Evolutionary conservation across 495 filamentous ascomycete species (phyloP).

Genomic region (Hypoxylon fuscum): DNA sequence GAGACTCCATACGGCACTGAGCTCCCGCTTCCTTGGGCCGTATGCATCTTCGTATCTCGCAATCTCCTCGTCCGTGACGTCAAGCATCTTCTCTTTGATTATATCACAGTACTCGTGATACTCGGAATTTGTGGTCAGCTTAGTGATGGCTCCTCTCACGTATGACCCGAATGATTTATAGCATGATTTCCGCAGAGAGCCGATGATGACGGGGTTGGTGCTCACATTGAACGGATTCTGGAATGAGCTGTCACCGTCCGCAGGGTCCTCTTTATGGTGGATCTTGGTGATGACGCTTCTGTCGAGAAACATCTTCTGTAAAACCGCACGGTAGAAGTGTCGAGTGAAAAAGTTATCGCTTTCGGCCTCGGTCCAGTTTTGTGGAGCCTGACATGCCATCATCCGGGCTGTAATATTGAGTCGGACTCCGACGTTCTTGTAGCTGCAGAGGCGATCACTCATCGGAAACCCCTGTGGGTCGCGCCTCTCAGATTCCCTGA

Average conservation of each 20-base stretch:
- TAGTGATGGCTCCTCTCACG: slow-evolving; percentile 78
- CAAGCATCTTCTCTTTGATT: slow-evolving; percentile 66
- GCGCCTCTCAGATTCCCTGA: slow-evolving; percentile 63
- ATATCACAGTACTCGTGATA: slow-evolving; percentile 61
- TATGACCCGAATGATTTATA: slow-evolving; percentile 82
- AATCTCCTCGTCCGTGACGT: slow-evolving; percentile 78
- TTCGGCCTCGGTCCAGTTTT: slow-evolving; percentile 85
- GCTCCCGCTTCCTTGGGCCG: slow-evolving; percentile 74
- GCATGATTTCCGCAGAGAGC: slow-evolving; percentile 80
- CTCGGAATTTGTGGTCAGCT: slow-evolving; percentile 69
- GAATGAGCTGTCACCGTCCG: slow-evolving; percentile 47
- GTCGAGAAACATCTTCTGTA: slow-evolving; percentile 91
- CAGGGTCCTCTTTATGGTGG: slow-evolving; percentile 49
- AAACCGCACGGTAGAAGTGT: slow-evolving; percentile 90
- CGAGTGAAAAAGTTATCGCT: slow-evolving; percentile 90
- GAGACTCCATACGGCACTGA: slow-evolving; percentile 87
- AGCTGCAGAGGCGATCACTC: slow-evolving; percentile 75
- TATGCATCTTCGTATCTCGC: slow-evolving; percentile 71
- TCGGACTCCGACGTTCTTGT: slow-evolving; percentile 69
- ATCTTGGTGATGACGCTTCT: slow-evolving; percentile 73
- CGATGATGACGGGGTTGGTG: slow-evolving; percentile 83
- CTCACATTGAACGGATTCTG: slow-evolving; percentile 60
- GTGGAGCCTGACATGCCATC: slow-evolving; percentile 95
- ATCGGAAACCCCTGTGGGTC: slow-evolving; percentile 95
- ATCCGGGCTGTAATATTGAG: slow-evolving; percentile 96